phyloP scores from a whole-genome alignment of 2,329 filamentous ascomycete genomes.

The Claviceps sp. region DNA sequence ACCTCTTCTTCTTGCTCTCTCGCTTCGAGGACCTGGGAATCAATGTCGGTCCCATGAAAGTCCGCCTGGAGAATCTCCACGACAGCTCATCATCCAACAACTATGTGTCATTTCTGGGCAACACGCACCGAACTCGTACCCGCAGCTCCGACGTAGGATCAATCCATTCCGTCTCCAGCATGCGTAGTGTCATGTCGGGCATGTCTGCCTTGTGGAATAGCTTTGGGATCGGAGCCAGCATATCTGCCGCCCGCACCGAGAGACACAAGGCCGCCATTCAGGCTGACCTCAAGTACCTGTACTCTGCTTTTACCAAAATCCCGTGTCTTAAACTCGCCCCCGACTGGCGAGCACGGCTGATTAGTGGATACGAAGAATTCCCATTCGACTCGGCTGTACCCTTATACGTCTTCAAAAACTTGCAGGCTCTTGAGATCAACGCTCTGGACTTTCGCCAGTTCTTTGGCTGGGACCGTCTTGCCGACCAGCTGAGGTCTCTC shows the following conservation, averaged over 20 bases:
- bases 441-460: conserved; percentile 95
- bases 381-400: conserved; percentile 96
- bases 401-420: conserved; percentile 92
- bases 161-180: conserved; percentile 89
- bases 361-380: conserved; percentile 91
- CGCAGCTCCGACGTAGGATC: conserved; percentile 75
- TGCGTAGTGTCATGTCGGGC: conserved; percentile 92
- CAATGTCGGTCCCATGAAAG: conserved; percentile 87
- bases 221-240: conserved; percentile 68
- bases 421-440: conserved; percentile 84
- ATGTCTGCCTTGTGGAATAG: conserved; percentile 91
- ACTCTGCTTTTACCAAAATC: conserved; percentile 97
- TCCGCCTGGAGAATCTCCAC: conserved; percentile 87
- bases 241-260: conserved; percentile 69
- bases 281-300: conserved; percentile 86
- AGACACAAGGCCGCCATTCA: conserved; percentile 78
- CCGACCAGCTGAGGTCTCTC: conserved; percentile 81
- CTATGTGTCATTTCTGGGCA: conserved; percentile 90
- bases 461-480: conserved; percentile 89
- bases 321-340: conserved; percentile 79
- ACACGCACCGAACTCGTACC: conserved; percentile 62
- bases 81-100: conserved; percentile 74
- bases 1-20: conserved; percentile 90
- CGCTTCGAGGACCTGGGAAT: conserved; percentile 90
- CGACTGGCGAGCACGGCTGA: conserved; percentile 83